These are phyloP conservation scores for Fusarium coffeatum DNA, from an alignment of 2,329 filamentous ascomycete genomes.

Conservation along the genomic window DNA sequence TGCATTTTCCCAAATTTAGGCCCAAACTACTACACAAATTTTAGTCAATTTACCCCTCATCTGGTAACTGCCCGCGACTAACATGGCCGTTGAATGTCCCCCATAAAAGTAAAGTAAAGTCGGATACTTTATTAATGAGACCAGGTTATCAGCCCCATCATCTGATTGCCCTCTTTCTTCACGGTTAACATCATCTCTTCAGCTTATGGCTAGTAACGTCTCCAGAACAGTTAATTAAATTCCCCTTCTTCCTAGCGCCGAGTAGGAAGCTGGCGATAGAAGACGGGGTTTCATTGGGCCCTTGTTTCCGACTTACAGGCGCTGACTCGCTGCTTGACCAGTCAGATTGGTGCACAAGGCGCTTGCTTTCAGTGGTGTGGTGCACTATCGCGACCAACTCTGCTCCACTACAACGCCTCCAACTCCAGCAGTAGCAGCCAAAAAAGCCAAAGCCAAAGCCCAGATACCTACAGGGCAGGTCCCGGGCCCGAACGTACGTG, in stretches of 20 bases:
- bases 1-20: slow-evolving; percentile 23
- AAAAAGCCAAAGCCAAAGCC: not conserved
- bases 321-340: slow-evolving; percentile 51
- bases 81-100: slow-evolving; percentile 21
- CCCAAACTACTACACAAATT: slow-evolving; percentile 4
- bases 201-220: slow-evolving; percentile 5
- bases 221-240: slow-evolving; percentile 1
- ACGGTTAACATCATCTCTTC: slow-evolving; percentile 8
- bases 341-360: slow-evolving; percentile 51
- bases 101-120: not conserved
- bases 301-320: slow-evolving; percentile 41
- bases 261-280: slow-evolving; percentile 23
- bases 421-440: not conserved
- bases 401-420: slow-evolving; percentile 30
- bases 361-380: slow-evolving; percentile 53
- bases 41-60: slow-evolving; percentile 37
- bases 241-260: slow-evolving; percentile 27
- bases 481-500: slow-evolving; percentile 20
- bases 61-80: slow-evolving; percentile 14
- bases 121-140: not conserved
- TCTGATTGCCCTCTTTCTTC: slow-evolving; percentile 1
- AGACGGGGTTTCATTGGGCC: slow-evolving; percentile 32
- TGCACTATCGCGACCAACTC: slow-evolving; percentile 41
- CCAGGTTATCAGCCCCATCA: not conserved
- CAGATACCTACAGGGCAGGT: slow-evolving; percentile 10